phyloP scores from a whole-genome alignment of 2,329 filamentous ascomycete genomes.

The Fragosphaeria purpurea region DNA sequence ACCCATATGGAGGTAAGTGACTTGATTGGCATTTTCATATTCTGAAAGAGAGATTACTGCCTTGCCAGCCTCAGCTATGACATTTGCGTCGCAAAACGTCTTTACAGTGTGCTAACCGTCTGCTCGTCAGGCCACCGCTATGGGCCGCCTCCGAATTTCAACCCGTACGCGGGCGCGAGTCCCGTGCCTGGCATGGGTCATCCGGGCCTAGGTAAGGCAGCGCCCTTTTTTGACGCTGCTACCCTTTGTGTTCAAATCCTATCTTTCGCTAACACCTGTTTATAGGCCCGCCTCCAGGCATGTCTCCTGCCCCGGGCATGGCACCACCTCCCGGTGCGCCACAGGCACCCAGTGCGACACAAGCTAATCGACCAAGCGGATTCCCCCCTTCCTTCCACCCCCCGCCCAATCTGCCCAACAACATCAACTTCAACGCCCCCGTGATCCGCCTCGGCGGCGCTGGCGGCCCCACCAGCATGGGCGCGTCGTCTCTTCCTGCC shows the following conservation, averaged over 20 bases:
- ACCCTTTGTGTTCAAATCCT: not conserved
- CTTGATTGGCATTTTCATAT: not conserved
- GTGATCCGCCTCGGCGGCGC: slow-evolving; percentile 91
- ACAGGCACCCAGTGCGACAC: slow-evolving; percentile 56
- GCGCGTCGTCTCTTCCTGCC: slow-evolving; percentile 11
- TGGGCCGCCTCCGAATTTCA: slow-evolving; percentile 65
- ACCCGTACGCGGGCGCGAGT: slow-evolving; percentile 53
- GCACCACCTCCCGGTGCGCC: slow-evolving; percentile 68
- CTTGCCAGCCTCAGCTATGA: no score
- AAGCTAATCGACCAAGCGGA: slow-evolving; percentile 69
- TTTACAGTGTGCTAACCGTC: no score
- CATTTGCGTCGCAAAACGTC: no score
- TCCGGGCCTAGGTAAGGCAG: slow-evolving; percentile 66
- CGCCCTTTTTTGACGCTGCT: not conserved
- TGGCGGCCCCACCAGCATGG: slow-evolving; percentile 5
- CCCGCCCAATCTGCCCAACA: slow-evolving; percentile 73
- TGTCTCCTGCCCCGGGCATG: slow-evolving; percentile 72
- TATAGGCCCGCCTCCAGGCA: slow-evolving; percentile 66
- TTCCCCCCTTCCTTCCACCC: slow-evolving; percentile 80
- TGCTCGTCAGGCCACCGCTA: slow-evolving; percentile 41
- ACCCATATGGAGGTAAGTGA: slow-evolving; percentile 45
- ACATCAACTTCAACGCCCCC: slow-evolving; percentile 96
- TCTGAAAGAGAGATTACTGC: no score
- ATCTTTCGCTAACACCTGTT: slow-evolving; percentile 10
- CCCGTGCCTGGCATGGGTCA: slow-evolving; percentile 60